Evolutionary conservation across 495 filamentous ascomycete species (phyloP).

Genomic region (Aspergillus heteromorphus): DNA sequence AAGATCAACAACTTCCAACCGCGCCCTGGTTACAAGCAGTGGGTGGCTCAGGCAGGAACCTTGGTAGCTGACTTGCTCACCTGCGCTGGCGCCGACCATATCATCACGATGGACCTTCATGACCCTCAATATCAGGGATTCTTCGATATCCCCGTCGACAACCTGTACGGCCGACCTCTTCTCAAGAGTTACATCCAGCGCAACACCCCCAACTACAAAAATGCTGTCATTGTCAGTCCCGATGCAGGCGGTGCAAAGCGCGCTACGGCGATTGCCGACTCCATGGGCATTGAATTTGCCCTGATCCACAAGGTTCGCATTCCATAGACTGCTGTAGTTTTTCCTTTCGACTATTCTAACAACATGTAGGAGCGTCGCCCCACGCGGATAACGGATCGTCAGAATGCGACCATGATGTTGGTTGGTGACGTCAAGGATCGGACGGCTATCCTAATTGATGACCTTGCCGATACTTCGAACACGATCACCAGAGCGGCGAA

Average conservation of each 20-base stretch:
- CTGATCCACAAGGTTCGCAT: slow-evolving; percentile 89
- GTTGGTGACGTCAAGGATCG: slow-evolving; percentile 81
- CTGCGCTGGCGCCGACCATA: slow-evolving; percentile 91
- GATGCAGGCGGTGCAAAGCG: slow-evolving; percentile 96
- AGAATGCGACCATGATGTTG: slow-evolving; percentile 98
- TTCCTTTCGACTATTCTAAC: slow-evolving; percentile 15
- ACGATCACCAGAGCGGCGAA: slow-evolving; percentile 97
- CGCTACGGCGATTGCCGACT: slow-evolving; percentile 94
- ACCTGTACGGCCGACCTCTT: slow-evolving; percentile 83
- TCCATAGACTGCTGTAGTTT: slow-evolving; percentile 14
- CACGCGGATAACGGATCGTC: slow-evolving; percentile 86
- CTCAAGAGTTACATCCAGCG: slow-evolving; percentile 86
- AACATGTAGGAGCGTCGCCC: slow-evolving; percentile 78
- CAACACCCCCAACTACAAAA: slow-evolving; percentile 78
- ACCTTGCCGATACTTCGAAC: slow-evolving; percentile 91
- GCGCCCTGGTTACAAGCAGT: slow-evolving; percentile 92
- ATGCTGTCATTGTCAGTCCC: slow-evolving; percentile 89
- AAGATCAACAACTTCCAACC: slow-evolving; percentile 62
- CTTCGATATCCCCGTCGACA: slow-evolving; percentile 98
- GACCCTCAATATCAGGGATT: slow-evolving; percentile 98
- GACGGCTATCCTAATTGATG: slow-evolving; percentile 86
- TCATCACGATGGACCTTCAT: slow-evolving; percentile 94
- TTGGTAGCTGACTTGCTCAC: slow-evolving; percentile 91
- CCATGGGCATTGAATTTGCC: slow-evolving; percentile 86
- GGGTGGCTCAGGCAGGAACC: slow-evolving; percentile 96